A percentile compares a stretch with the other conserved stretches of the same genome.
Conservation (phyloP, 192 early-diverging fungal species). For the Umbelopsis vinacea region DNA sequence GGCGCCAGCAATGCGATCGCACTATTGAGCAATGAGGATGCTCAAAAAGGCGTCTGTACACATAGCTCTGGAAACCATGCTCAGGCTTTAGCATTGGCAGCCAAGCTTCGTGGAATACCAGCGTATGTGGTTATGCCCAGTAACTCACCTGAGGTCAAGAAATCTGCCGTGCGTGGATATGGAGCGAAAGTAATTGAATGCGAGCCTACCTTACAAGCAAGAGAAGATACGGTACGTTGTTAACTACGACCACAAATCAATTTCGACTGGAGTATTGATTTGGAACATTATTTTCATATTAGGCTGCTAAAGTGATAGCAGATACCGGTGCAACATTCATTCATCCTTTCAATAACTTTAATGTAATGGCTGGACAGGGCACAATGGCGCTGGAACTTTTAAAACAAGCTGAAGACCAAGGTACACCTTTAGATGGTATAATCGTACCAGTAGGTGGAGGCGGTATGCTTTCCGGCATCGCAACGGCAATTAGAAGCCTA, state of each 20-base stretch:
- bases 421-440: conserved; percentile 46
- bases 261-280: not conserved
- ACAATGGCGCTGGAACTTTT: conserved; percentile 58
- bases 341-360: conserved; percentile 54
- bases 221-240: conserved; percentile 45
- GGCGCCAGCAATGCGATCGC: conserved; percentile 57
- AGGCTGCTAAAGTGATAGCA: conserved; percentile 31
- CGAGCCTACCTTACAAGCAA: conserved; percentile 41
- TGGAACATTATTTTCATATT: not conserved
- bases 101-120: conserved; percentile 42
- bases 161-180: conserved; percentile 54
- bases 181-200: conserved; percentile 56
- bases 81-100: conserved; percentile 62
- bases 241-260: not conserved
- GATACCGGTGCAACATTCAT: conserved; percentile 55
- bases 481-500: conserved; percentile 44
- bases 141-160: conserved; percentile 51
- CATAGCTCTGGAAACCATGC: conserved; percentile 59
- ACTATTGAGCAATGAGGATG: conserved; percentile 28
- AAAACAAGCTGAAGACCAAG: conserved; percentile 41
- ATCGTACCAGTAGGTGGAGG: conserved; percentile 61
- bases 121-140: conserved; percentile 56
- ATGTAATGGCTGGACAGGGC: conserved; percentile 63
- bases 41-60: conserved; percentile 47
- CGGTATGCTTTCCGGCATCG: conserved; percentile 57